phyloP scores from a whole-genome alignment of 2,329 filamentous ascomycete species.

The Stenocarpella maydis region DNA sequence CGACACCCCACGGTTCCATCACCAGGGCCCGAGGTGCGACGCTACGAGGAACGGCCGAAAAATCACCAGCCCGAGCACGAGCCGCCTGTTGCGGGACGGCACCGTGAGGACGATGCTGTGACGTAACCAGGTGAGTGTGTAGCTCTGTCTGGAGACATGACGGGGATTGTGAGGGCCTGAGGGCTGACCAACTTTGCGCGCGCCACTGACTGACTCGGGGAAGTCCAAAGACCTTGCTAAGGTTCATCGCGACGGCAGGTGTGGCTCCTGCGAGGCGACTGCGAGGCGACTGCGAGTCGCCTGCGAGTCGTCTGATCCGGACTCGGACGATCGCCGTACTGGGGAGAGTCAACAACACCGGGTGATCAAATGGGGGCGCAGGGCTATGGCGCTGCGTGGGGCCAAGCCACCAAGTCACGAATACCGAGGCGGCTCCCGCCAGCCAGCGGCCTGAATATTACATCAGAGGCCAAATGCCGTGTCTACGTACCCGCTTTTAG shows the following conservation, averaged over 20 bases:
- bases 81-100: not conserved
- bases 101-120: not conserved
- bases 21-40: constrained; percentile 10
- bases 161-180: not conserved
- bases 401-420: constrained; percentile 22
- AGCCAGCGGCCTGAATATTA: constrained; percentile 27
- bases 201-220: constrained; percentile 24
- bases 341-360: constrained; percentile 27
- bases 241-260: constrained; percentile 8
- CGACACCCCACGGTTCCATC: constrained; percentile 19
- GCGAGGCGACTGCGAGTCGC: constrained; percentile 15
- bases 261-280: constrained; percentile 14
- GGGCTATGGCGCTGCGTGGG: constrained; percentile 15
- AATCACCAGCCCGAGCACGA: constrained; percentile 19
- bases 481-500: constrained; percentile 3
- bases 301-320: constrained; percentile 27
- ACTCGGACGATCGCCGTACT: constrained; percentile 32
- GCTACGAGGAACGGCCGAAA: constrained; percentile 10
- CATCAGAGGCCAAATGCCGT: constrained; percentile 31
- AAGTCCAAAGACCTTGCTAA: not conserved
- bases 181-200: constrained; percentile 2
- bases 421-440: constrained; percentile 31
- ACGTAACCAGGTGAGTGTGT: constrained; percentile 2
- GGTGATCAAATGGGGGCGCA: constrained; percentile 31
- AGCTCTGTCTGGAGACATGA: constrained; percentile 8